Conservation (phyloP, 768 basidiomycete species). For the Auricularia sp. region DNA sequence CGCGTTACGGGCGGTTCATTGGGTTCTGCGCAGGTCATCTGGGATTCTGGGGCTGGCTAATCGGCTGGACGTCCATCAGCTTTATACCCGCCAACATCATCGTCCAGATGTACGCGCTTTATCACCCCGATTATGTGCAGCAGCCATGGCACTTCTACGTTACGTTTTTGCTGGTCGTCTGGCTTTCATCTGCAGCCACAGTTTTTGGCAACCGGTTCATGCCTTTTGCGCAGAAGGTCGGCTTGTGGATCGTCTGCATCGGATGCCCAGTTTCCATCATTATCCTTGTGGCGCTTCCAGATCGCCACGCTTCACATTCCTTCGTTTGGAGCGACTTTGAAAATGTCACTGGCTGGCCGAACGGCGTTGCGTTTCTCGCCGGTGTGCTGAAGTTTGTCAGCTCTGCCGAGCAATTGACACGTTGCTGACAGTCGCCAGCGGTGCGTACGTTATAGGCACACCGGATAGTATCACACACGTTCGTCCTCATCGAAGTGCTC, state of each 20-base stretch:
- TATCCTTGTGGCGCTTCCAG: background rate
- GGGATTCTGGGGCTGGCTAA: background rate
- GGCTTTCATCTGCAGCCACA: background rate
- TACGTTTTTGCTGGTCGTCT: background rate
- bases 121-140: background rate
- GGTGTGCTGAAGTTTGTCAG: background rate
- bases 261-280: background rate
- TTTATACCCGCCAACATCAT: background rate
- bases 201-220: background rate
- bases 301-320: background rate
- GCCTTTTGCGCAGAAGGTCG: background rate
- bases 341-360: background rate
- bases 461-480: background rate
- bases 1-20: background rate
- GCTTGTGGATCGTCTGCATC: background rate
- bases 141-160: background rate
- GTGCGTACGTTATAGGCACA: background rate
- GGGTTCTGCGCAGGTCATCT: background rate
- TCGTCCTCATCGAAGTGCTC: background rate
- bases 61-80: background rate
- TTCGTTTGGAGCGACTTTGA: background rate
- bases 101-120: background rate
- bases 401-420: background rate
- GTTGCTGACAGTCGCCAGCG: background rate
- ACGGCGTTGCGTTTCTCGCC: background rate